Percentiles rank a stretch among this genome's conserved stretches.
phyloP scores from a whole-genome alignment of 768 basidiomycete species.

The Trametes maxima region DNA sequence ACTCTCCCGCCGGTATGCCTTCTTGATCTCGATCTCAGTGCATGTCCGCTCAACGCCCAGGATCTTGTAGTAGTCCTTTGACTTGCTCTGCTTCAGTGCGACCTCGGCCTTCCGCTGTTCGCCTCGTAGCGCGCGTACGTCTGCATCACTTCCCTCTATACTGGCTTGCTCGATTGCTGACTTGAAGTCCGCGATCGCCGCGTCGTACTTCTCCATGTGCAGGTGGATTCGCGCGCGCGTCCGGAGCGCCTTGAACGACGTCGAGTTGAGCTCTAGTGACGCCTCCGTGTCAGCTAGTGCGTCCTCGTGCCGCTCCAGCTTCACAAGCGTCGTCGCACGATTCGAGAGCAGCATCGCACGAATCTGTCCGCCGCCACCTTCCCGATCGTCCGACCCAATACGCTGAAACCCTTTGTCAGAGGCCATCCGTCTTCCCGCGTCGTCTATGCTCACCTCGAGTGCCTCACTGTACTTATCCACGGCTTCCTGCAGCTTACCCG shows the following conservation, averaged over 20 bases:
- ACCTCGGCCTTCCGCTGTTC: constrained; percentile 85
- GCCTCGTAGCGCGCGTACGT: constrained; percentile 57
- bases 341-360: constrained; percentile 82
- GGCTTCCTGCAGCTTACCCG: constrained; percentile 59
- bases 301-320: constrained; percentile 68
- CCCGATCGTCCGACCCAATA: constrained; percentile 67
- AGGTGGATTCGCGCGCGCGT: constrained; percentile 83
- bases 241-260: constrained; percentile 83
- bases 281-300: constrained; percentile 73
- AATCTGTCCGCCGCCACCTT: constrained; percentile 79
- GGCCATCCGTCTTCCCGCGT: too few relatives aligned
- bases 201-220: constrained; percentile 73
- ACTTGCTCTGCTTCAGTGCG: constrained; percentile 83
- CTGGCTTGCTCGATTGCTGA: constrained; percentile 74
- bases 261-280: constrained; percentile 61
- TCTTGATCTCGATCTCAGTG: constrained; percentile 78
- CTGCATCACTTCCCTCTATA: constrained; percentile 62
- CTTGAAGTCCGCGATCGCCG: constrained; percentile 74
- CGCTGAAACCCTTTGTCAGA: constrained; percentile 40
- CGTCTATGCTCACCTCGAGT: constrained; percentile 52
- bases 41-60: constrained; percentile 63
- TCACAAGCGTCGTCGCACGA: constrained; percentile 78
- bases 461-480: constrained; percentile 70
- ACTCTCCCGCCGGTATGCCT: constrained; percentile 87
- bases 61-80: constrained; percentile 89